A percentile compares a stretch with the other conserved stretches of the same genome.
Evolutionary conservation across 2,329 filamentous ascomycete species (phyloP).

Genomic region (Calonectria pteridis): DNA sequence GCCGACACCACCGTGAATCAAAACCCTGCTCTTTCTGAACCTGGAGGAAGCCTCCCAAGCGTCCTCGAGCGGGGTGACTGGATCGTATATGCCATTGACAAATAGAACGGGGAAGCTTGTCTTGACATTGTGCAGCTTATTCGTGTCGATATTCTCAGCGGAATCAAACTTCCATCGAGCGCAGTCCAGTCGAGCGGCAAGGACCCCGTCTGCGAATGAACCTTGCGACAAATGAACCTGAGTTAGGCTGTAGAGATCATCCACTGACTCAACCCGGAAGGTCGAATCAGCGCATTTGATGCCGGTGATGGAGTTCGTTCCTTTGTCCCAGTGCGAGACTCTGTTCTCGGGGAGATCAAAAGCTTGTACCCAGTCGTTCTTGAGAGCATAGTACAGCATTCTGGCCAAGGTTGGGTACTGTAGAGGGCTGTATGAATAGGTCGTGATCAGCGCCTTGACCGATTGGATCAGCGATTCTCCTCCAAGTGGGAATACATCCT

Average conservation of each 20-base stretch:
- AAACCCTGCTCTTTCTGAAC: slow-evolving; percentile 32
- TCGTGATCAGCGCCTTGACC: not conserved
- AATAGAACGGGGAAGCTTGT: slow-evolving; percentile 37
- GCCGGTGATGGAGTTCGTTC: not conserved
- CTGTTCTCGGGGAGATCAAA: not conserved
- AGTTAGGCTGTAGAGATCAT: slow-evolving; percentile 21
- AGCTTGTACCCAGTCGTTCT: not conserved
- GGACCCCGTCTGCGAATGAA: slow-evolving; percentile 31
- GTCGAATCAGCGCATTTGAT: slow-evolving; percentile 25
- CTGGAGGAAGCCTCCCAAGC: slow-evolving; percentile 34
- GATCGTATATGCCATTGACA: slow-evolving; percentile 38
- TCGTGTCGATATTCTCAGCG: slow-evolving; percentile 30
- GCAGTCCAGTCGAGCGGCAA: slow-evolving; percentile 18
- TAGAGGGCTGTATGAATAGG: not conserved
- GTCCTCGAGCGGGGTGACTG: slow-evolving; percentile 29
- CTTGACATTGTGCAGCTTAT: slow-evolving; percentile 34
- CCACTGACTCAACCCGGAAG: slow-evolving; percentile 10
- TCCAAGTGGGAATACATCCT: not conserved
- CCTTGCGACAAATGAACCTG: slow-evolving; percentile 13
- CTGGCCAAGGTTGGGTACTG: not conserved
- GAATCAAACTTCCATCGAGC: slow-evolving; percentile 34
- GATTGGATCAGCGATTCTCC: not conserved
- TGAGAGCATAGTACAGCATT: not conserved
- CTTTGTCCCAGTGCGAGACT: slow-evolving; percentile 7
- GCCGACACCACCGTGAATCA: slow-evolving; percentile 38